Conservation (phyloP, 2,329 filamentous ascomycete genomes). For the Diaporthe sp. region DNA sequence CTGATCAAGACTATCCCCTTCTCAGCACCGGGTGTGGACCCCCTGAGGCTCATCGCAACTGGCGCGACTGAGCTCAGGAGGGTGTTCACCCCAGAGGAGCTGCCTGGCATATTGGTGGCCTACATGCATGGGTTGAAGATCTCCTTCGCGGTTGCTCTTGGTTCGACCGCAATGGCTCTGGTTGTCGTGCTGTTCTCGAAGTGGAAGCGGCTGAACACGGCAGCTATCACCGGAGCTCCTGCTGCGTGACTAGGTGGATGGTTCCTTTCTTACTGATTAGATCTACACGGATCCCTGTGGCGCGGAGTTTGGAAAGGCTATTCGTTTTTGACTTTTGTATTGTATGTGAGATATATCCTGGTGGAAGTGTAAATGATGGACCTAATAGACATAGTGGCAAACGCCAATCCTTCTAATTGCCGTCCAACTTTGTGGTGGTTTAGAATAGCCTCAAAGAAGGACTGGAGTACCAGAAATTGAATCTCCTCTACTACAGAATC, state of each 20-base stretch:
- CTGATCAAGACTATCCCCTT: slow-evolving; percentile 43
- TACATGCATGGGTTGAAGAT: slow-evolving; percentile 56
- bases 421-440: neutral
- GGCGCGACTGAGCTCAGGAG: slow-evolving; percentile 62
- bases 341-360: neutral
- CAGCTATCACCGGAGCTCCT: slow-evolving; percentile 11
- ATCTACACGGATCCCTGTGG: neutral
- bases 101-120: slow-evolving; percentile 61
- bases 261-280: neutral
- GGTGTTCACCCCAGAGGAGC: slow-evolving; percentile 54
- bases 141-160: slow-evolving; percentile 26
- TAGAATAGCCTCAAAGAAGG: neutral
- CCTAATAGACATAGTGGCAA: neutral
- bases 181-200: slow-evolving; percentile 22
- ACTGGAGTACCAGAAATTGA: neutral
- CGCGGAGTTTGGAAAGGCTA: neutral
- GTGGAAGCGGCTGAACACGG: slow-evolving; percentile 32
- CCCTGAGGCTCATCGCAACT: slow-evolving; percentile 43
- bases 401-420: neutral
- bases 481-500: neutral
- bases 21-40: slow-evolving; percentile 43
- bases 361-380: neutral
- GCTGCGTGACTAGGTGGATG: neutral
- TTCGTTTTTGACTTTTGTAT: neutral
- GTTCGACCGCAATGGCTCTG: slow-evolving; percentile 13